These are phyloP conservation scores for Spraguea lophii DNA, from an alignment of 371 early-diverging fungal species.

Conservation along the genomic window DNA sequence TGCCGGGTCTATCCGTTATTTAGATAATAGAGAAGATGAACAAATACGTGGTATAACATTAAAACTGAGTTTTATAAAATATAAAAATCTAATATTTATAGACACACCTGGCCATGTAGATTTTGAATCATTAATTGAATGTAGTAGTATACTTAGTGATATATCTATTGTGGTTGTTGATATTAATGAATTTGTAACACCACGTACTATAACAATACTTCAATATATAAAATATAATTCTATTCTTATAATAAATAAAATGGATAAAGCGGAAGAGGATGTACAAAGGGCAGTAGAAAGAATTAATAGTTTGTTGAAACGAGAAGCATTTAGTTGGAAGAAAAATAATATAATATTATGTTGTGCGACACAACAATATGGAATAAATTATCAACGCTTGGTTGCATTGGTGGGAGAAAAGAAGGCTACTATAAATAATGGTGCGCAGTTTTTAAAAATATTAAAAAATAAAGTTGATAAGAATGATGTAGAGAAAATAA, in stretches of 20 bases:
- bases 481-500: slow-evolving; percentile 17
- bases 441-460: slow-evolving; percentile 10
- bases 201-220: slow-evolving; percentile 35
- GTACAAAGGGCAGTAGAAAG: neutral
- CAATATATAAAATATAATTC: slow-evolving; percentile 55
- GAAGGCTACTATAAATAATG: slow-evolving; percentile 15
- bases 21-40: slow-evolving; percentile 93
- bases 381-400: slow-evolving; percentile 18
- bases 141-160: slow-evolving; percentile 79
- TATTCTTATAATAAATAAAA: slow-evolving; percentile 86
- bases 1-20: slow-evolving; percentile 86
- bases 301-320: slow-evolving; percentile 1
- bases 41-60: slow-evolving; percentile 96
- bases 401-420: slow-evolving; percentile 4
- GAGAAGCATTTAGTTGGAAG: slow-evolving; percentile 28
- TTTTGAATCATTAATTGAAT: slow-evolving; percentile 81
- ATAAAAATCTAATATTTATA: slow-evolving; percentile 70
- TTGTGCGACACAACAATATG: slow-evolving; percentile 26
- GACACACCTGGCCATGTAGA: slow-evolving; percentile 99
- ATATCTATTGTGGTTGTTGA: slow-evolving; percentile 87
- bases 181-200: slow-evolving; percentile 76
- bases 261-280: slow-evolving; percentile 72
- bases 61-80: slow-evolving; percentile 79
- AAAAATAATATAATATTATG: slow-evolving; percentile 38
- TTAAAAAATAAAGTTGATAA: slow-evolving; percentile 15